Evolutionary conservation across 768 basidiomycete genomes (phyloP), one percentile per base, ranked within the genome.

Genomic region (Mycena polygramma): DNA sequence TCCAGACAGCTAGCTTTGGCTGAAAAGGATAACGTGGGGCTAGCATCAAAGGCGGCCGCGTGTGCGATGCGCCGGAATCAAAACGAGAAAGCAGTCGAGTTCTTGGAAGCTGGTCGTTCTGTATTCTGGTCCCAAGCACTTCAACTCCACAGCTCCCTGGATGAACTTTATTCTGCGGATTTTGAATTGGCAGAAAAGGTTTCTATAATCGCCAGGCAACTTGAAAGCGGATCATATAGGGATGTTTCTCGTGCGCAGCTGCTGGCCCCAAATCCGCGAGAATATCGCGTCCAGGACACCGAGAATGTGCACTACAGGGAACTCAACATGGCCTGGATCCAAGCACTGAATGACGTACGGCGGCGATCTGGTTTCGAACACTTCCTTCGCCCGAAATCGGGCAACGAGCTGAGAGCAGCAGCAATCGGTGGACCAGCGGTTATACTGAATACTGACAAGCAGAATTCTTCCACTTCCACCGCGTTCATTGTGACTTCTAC

Each of bases 91-190:
- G 52, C 52, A 11, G 13, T 53, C 20, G 52, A 53, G 35, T 35
- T 53, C 6, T n/a, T 49, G 7, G 48, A 49, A n/a, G 48, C 48
- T n/a, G 48, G 48, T 14, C 48, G 48, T 22, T 53, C 52, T 14
- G 52, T 53, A 17, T 53, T 53, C 17, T 53, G 52, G 52, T 53
- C 52, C 9, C 52, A 53, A 26, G 52, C 52, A 35, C 30, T 53
- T 7, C 52, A 20, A 30, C 24, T 53, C 17, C 52, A 35, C 30
- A 2, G 14, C 35, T 17, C 52, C 15, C 52, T 53, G 9, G 52
- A 53, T 30, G 14, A 53, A 19, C 52, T 53, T 14, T 3, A 35
- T 2, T 2, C 7, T 14, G 24, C 13, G 7, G 26, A 53, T 53
- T 26, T 26, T 3, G 30, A 26, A 15, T 15, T 53, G 26, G 52